Percentiles rank a stretch among this genome's conserved stretches.
phyloP scores from a whole-genome alignment of 164 flowering plant species.

The Annona squamosa region DNA sequence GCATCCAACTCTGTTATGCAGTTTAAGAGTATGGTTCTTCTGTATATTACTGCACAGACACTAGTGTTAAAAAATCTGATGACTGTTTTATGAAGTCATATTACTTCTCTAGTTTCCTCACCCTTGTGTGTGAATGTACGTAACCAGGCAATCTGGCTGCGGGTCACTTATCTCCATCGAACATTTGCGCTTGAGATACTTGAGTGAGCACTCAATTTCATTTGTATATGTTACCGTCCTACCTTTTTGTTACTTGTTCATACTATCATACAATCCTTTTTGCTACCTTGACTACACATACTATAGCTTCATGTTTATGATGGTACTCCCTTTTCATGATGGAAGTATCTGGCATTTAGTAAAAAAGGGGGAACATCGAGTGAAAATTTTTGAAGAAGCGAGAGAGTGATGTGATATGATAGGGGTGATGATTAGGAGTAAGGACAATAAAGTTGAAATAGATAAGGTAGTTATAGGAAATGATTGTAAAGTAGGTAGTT shows the following conservation, averaged over 20 bases:
- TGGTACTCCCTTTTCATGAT: background rate
- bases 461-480: too few species aligned
- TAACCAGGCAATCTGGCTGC: constrained; percentile 74
- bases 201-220: constrained; percentile 51
- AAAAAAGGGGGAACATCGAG: too few species aligned
- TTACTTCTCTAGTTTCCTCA: background rate
- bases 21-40: background rate
- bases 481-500: too few species aligned
- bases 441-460: too few species aligned
- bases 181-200: constrained; percentile 89
- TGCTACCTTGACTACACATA: background rate
- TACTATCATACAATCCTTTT: background rate
- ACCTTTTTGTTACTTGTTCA: background rate
- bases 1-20: background rate
- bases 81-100: background rate
- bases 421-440: too few species aligned
- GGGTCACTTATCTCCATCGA: constrained; percentile 59
- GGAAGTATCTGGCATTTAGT: too few species aligned
- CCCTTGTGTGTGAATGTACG: background rate
- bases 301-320: background rate
- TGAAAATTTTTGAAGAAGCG: too few species aligned
- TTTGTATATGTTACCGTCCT: background rate
- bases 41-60: background rate
- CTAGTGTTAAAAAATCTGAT: background rate
- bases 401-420: too few species aligned